Evolutionary conservation across 1,284 basidiomycete genomes (phyloP).

Genomic region (Veloboletus limbatus): DNA sequence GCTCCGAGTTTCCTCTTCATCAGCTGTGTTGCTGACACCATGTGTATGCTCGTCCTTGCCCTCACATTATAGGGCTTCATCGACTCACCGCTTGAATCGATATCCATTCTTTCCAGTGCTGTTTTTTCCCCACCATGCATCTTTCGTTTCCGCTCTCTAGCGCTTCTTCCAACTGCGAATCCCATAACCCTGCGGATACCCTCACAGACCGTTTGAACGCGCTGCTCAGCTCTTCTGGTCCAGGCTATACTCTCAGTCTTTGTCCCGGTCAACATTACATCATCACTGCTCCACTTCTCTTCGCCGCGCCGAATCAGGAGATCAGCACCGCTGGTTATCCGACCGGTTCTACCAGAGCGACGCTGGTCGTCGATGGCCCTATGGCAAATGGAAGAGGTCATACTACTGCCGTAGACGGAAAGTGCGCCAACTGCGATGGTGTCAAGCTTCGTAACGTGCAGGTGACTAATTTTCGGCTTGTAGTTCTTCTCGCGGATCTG

Average conservation of each 20-base stretch:
- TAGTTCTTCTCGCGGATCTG: constrained; percentile 32
- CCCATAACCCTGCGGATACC: constrained; percentile 57
- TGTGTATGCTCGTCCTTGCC: too few relatives aligned
- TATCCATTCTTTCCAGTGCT: too few relatives aligned
- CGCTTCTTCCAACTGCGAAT: constrained; percentile 38
- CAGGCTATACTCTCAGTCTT: constrained; percentile 60
- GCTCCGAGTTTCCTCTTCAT: too few relatives aligned
- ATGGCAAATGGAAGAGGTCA: constrained; percentile 56
- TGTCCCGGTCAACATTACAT: constrained; percentile 63
- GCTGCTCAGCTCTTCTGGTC: constrained; percentile 61
- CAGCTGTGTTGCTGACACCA: too few relatives aligned
- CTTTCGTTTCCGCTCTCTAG: constrained; percentile 5
- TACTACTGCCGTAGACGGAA: constrained; percentile 69
- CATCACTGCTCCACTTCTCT: constrained; percentile 62
- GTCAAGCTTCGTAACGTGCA: constrained; percentile 69
- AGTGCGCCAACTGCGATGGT: constrained; percentile 53
- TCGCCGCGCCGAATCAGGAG: constrained; percentile 67
- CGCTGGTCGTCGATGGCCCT: constrained; percentile 55
- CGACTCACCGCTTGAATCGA: too few relatives aligned
- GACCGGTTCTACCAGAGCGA: constrained; percentile 50
- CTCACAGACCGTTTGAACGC: constrained; percentile 68
- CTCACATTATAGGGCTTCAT: too few relatives aligned
- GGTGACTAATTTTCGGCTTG: constrained; percentile 37
- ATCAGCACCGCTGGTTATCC: constrained; percentile 78
- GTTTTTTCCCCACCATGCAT: too few relatives aligned